Conservation (phyloP, 371 early-diverging fungal species). For the Chytridiales sp. region DNA sequence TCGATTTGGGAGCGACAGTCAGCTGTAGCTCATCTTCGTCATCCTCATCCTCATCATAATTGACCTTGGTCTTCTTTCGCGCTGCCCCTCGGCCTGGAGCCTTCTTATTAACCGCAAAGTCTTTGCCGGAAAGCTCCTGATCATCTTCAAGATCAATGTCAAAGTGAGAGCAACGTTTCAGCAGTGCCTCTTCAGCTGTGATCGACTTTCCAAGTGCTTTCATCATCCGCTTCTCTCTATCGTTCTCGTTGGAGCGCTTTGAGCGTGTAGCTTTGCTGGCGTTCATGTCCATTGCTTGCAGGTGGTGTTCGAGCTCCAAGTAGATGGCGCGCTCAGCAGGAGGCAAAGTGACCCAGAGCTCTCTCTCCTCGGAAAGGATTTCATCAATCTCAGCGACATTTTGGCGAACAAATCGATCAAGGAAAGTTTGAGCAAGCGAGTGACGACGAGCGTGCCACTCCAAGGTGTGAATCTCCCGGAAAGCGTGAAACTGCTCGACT, state of each 20-base stretch:
- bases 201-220: slow-evolving; percentile 28
- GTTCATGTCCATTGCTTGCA: slow-evolving; percentile 41
- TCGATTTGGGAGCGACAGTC: no score
- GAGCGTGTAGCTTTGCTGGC: slow-evolving; percentile 28
- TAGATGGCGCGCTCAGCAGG: slow-evolving; percentile 42
- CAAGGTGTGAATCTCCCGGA: slow-evolving; percentile 32
- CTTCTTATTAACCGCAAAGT: no score
- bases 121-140: background rate
- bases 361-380: slow-evolving; percentile 28
- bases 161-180: slow-evolving; percentile 45
- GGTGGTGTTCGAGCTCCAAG: slow-evolving; percentile 42
- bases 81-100: background rate
- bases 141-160: slow-evolving; percentile 26
- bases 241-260: slow-evolving; percentile 25
- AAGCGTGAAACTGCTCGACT: slow-evolving; percentile 40
- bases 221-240: slow-evolving; percentile 31
- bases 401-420: slow-evolving; percentile 39
- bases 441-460: slow-evolving; percentile 41
- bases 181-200: slow-evolving; percentile 40
- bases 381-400: slow-evolving; percentile 45
- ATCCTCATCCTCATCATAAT: slow-evolving; percentile 6
- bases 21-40: slow-evolving; percentile 7
- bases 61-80: slow-evolving; percentile 5
- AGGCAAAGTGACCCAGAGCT: slow-evolving; percentile 27
- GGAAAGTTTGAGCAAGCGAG: slow-evolving; percentile 35